These are phyloP conservation scores for Mucor lusitanicus DNA, from an alignment of 371 early-diverging fungal genomes.

Conservation along the genomic window DNA sequence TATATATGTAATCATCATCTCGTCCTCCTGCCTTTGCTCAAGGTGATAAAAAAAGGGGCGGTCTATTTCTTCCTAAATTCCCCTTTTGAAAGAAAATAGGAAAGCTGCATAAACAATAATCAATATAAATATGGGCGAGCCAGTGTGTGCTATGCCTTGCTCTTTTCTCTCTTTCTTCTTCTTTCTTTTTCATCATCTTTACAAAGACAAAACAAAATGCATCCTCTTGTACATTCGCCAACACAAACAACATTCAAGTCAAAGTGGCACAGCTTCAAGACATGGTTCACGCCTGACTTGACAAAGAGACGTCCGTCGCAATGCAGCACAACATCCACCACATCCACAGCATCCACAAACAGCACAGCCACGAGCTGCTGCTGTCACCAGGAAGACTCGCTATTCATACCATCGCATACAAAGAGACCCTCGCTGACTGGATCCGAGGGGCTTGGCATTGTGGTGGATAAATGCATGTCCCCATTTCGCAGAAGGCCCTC, in stretches of 20 bases:
- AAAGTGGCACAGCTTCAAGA: conserved; percentile 22
- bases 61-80: neutral
- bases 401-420: neutral
- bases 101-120: neutral
- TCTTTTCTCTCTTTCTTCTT: neutral
- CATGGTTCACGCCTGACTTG: conserved; percentile 27
- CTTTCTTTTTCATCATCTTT: conserved; percentile 1
- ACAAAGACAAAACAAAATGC: conserved; percentile 2
- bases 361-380: neutral
- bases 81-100: neutral
- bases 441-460: conserved; percentile 5
- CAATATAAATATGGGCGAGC: neutral
- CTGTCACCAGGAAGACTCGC: conserved; percentile 3
- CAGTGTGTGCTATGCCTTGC: neutral
- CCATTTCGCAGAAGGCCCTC: conserved; percentile 11
- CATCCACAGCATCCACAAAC: conserved; percentile 1
- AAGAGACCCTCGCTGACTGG: conserved; percentile 11
- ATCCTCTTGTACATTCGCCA: conserved; percentile 20
- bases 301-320: conserved; percentile 26
- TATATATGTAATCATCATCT: neutral
- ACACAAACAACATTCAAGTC: conserved; percentile 15
- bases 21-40: neutral
- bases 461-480: conserved; percentile 22
- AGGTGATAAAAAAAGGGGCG: neutral
- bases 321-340: conserved; percentile 15